Base-by-base conservation (phyloP, 176 grass and related monocot species). In the Metroxylon sagu region DNA sequence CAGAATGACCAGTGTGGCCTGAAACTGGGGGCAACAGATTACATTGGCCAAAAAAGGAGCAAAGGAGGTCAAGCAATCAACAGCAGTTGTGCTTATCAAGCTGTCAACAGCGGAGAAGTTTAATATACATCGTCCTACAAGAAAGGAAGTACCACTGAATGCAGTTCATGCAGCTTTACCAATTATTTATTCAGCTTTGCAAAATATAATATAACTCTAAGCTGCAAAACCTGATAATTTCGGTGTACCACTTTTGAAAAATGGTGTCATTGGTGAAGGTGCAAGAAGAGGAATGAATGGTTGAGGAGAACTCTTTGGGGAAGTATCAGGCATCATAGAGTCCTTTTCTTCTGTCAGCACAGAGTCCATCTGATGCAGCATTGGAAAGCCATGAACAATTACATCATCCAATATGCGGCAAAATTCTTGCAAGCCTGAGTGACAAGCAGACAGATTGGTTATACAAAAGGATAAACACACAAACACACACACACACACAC, bases 31-130 rank as follows among this genome's bases (percentile, higher is more conserved):
- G 60, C 93, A 97, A 60, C 93, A 97, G 29, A 97, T 88, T 52
- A 97, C 92, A 67, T 97, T 97, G 12, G 92, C 92, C 39, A 97
- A 68, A 73, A 80, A 91, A 17, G 87, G 92, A 8, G 92, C 92
- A 18, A 97, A 97, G 0, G 81, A 74, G 28, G 80, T 65, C 27
- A 87, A 82, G 65, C 92, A 97, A 62, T 91, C 92, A 62, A 87
- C 82, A 1, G 92, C 87, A 1, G 92, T 97, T 18, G 83, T 97
- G 35, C 70, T 85, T 54, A 97, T 77, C 43, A 91, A 53, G 5
- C 71, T 65, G 51, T 88, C 56, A 18, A 91, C 76, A 18, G 81
- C 76, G 14, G 72, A 85, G 28, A 97, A 97, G 55, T 97, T 91
- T 43, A 97, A 71, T 25, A 78, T 72, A 63, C 93, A 97, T 50